Evolutionary conservation across 1,284 basidiomycete species (phyloP).

Genomic region (Marasmius sp.): DNA sequence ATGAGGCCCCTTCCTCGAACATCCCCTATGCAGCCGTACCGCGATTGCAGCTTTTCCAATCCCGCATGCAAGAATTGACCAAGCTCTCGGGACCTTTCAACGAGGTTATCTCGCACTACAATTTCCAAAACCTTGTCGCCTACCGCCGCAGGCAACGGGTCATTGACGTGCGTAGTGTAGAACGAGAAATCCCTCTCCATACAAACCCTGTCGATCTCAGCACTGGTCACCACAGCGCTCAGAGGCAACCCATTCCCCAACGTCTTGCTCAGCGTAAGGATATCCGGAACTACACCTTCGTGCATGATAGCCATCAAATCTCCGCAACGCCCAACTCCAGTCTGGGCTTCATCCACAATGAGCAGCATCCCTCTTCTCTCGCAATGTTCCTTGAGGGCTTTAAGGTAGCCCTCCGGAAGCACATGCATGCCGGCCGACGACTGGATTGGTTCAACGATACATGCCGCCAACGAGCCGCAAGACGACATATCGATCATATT

Average conservation of each 20-base stretch:
- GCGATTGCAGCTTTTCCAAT: slow-evolving; percentile 17
- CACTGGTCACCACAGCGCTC: slow-evolving; percentile 21
- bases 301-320: slow-evolving; percentile 22
- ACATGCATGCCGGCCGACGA: slow-evolving; percentile 22
- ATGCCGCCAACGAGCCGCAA: slow-evolving; percentile 20
- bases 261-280: slow-evolving; percentile 21
- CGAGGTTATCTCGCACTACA: slow-evolving; percentile 19
- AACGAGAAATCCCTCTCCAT: slow-evolving; percentile 20
- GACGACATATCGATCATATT: slow-evolving; percentile 18
- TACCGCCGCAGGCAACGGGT: slow-evolving; percentile 21
- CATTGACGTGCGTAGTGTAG: slow-evolving; percentile 22
- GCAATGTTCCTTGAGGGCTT: slow-evolving; percentile 20
- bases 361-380: slow-evolving; percentile 15
- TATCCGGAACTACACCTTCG: slow-evolving; percentile 20
- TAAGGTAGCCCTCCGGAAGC: slow-evolving; percentile 20
- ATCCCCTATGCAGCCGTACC: slow-evolving; percentile 22
- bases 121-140: slow-evolving; percentile 19
- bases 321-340: slow-evolving; percentile 21
- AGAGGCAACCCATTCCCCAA: slow-evolving; percentile 21
- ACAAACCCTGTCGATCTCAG: slow-evolving; percentile 17
- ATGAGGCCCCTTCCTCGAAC: slow-evolving; percentile 20
- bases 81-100: slow-evolving; percentile 12
- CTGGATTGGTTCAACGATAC: slow-evolving; percentile 22
- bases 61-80: slow-evolving; percentile 18
- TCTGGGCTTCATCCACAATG: slow-evolving; percentile 21